These are phyloP conservation scores for Linum usitatissimum DNA, from an alignment of 345 rosid species.

Conservation along the genomic window DNA sequence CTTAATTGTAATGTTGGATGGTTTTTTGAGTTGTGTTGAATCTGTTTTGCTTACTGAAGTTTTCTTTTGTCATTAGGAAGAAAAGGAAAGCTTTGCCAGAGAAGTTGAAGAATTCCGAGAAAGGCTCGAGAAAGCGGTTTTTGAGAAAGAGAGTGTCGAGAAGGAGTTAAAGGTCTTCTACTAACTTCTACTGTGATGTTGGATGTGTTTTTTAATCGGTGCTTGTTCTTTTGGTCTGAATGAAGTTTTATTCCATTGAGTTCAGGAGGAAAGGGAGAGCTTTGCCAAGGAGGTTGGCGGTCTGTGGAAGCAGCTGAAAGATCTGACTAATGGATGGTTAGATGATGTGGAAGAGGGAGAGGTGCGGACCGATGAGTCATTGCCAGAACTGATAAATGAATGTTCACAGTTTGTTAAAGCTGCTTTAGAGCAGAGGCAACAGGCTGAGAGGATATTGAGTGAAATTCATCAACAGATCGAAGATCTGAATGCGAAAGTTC, in stretches of 20 bases:
- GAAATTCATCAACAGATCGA: slow-evolving; percentile 50
- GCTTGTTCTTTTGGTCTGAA: slow-evolving; percentile 1
- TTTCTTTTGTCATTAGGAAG: neutral
- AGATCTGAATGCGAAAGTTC: slow-evolving; percentile 41
- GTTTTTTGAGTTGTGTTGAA: neutral
- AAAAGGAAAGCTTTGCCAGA: slow-evolving; percentile 30
- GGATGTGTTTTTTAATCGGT: neutral
- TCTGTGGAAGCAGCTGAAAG: slow-evolving; percentile 36
- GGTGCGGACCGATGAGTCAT: slow-evolving; percentile 7
- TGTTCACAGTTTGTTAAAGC: slow-evolving; percentile 37
- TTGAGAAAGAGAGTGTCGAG: too few species aligned
- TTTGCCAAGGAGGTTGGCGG: slow-evolving; percentile 30
- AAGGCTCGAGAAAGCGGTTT: slow-evolving; percentile 19
- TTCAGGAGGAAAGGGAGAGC: slow-evolving; percentile 49
- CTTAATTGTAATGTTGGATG: neutral
- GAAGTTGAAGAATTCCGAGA: slow-evolving; percentile 33
- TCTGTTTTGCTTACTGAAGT: slow-evolving; percentile 2
- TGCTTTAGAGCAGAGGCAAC: slow-evolving; percentile 33
- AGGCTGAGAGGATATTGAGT: slow-evolving; percentile 28
- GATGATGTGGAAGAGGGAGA: slow-evolving; percentile 16
- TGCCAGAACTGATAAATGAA: slow-evolving; percentile 27
- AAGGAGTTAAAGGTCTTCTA: too few species aligned
- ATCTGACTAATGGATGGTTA: slow-evolving; percentile 20
- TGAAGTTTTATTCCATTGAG: slow-evolving; percentile 4
- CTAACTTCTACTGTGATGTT: too few species aligned